phyloP scores from a whole-genome alignment of 768 basidiomycete species.

The Omphalotus guepiniiformis region DNA sequence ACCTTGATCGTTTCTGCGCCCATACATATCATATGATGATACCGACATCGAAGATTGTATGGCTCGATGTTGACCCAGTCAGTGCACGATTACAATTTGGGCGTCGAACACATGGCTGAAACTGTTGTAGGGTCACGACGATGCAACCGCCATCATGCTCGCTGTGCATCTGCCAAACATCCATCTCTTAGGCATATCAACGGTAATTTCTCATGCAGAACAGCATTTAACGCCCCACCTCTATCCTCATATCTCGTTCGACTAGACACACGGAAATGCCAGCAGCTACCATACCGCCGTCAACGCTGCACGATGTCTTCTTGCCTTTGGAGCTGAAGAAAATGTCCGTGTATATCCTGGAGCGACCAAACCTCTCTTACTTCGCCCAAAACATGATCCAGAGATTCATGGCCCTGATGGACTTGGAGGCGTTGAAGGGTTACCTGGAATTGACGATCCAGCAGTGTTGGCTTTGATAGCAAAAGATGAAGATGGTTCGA shows the following conservation, averaged over 20 bases:
- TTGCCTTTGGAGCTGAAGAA: constrained; percentile 60
- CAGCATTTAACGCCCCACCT: neutral
- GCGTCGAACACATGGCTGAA: constrained; percentile 5
- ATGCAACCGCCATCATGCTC: constrained; percentile 79
- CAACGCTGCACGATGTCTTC: constrained; percentile 76
- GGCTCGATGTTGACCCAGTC: neutral
- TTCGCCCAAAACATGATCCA: constrained; percentile 57
- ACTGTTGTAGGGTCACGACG: constrained; percentile 72
- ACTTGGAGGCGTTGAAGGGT: constrained; percentile 78
- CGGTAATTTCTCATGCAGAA: constrained; percentile 38
- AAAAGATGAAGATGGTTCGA: constrained; percentile 33
- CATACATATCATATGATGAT: too few relatives aligned
- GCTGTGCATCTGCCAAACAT: constrained; percentile 65
- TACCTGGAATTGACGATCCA: constrained; percentile 47
- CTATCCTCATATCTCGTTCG: neutral
- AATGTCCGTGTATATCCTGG: constrained; percentile 65
- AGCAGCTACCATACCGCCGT: constrained; percentile 51
- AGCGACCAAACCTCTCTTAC: constrained; percentile 63
- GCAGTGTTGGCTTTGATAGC: constrained; percentile 50
- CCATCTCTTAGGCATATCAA: constrained; percentile 76
- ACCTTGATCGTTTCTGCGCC: too few relatives aligned
- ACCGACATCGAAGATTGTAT: neutral
- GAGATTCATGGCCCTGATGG: constrained; percentile 84
- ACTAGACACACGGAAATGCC: constrained; percentile 80
- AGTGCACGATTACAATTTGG: too few relatives aligned